Percentiles rank a stretch among this genome's conserved stretches.
phyloP scores from a whole-genome alignment of 768 basidiomycete genomes.

The Sporobolomyces phaffii region DNA sequence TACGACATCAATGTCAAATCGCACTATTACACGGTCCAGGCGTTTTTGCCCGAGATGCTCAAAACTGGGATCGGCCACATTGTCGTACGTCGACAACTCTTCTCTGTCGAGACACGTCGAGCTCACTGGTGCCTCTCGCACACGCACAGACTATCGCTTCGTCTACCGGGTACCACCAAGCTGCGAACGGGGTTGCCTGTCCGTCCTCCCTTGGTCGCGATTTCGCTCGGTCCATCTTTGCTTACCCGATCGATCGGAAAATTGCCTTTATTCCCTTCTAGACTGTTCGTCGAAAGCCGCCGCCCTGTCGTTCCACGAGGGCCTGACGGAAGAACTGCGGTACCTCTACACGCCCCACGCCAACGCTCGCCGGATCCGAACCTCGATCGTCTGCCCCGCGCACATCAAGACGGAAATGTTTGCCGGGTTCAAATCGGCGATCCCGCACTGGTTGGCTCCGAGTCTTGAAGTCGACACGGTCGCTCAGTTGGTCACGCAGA shows the following conservation, averaged over 20 bases:
- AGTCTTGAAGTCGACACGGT: constrained; percentile 27
- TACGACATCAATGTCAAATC: constrained; percentile 80
- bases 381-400: constrained; percentile 75
- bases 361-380: constrained; percentile 74
- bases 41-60: constrained; percentile 85
- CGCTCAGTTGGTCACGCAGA: constrained; percentile 6
- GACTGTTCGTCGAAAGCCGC: constrained; percentile 92
- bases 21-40: constrained; percentile 87
- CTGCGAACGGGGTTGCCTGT: constrained; percentile 20
- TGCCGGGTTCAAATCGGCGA: constrained; percentile 44
- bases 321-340: constrained; percentile 81
- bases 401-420: constrained; percentile 76
- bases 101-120: no score
- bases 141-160: constrained; percentile 60
- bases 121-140: constrained; percentile 53
- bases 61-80: constrained; percentile 74
- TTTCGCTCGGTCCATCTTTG: no score
- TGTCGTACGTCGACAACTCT: constrained; percentile 50
- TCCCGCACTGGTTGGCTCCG: constrained; percentile 15
- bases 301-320: constrained; percentile 69
- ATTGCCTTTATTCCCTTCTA: constrained; percentile 56
- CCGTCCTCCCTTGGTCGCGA: not conserved
- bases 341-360: constrained; percentile 51
- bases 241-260: not conserved
- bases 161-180: constrained; percentile 64